These are phyloP conservation scores for Trichosporon sp. DNA, from an alignment of 1,284 basidiomycete species.

Conservation along the genomic window DNA sequence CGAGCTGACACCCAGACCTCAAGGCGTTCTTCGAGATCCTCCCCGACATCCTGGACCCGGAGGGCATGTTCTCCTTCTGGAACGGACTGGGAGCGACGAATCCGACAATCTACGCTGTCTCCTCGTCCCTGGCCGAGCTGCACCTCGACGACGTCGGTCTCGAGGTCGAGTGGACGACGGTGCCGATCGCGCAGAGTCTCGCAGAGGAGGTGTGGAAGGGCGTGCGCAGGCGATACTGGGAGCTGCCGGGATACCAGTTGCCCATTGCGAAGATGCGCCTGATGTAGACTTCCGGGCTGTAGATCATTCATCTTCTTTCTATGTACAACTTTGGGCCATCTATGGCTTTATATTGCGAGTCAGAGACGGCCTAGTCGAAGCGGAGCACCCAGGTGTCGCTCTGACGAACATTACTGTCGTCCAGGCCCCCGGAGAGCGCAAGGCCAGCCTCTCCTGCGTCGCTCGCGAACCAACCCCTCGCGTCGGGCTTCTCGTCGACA, in stretches of 20 bases:
- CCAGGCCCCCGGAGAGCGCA: slow-evolving; percentile 51
- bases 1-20: slow-evolving; percentile 62
- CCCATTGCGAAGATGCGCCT: slow-evolving; percentile 51
- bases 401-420: slow-evolving; percentile 47
- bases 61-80: slow-evolving; percentile 91
- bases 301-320: neutral
- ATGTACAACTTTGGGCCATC: neutral
- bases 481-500: slow-evolving; percentile 30
- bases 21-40: slow-evolving; percentile 80
- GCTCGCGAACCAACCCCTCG: slow-evolving; percentile 53
- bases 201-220: slow-evolving; percentile 57
- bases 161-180: slow-evolving; percentile 54
- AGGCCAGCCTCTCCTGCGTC: slow-evolving; percentile 30
- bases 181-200: slow-evolving; percentile 52
- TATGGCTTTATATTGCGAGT: neutral
- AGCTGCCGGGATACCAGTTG: slow-evolving; percentile 53
- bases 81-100: slow-evolving; percentile 95
- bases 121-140: slow-evolving; percentile 79
- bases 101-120: slow-evolving; percentile 86
- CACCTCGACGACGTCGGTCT: slow-evolving; percentile 79
- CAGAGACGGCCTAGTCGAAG: neutral
- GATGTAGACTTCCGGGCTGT: slow-evolving; percentile 13
- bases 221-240: slow-evolving; percentile 56
- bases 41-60: slow-evolving; percentile 76
- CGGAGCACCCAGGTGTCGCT: slow-evolving; percentile 47